Evolutionary conservation across 306 rosid species (phyloP).

Genomic region (Prunus armeniaca): DNA sequence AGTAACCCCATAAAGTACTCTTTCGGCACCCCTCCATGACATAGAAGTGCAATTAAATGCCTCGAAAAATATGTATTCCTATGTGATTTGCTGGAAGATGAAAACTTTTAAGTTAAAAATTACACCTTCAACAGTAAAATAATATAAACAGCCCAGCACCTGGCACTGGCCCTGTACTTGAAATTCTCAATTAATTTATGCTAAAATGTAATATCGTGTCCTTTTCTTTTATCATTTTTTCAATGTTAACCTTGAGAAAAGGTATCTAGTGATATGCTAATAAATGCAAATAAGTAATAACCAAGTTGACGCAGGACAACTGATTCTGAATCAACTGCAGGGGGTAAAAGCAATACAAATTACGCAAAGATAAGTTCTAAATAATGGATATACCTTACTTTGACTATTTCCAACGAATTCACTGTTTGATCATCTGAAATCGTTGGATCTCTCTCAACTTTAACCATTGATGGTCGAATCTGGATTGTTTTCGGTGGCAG

Average conservation of each 20-base stretch:
- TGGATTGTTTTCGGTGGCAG: slow-evolving; percentile 63
- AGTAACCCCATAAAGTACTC: slow-evolving; percentile 60
- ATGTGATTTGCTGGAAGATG: slow-evolving; percentile 52
- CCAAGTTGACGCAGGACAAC: too few relatives aligned
- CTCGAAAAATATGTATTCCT: slow-evolving; percentile 48
- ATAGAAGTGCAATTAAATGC: slow-evolving; percentile 60
- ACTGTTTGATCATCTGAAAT: slow-evolving; percentile 27
- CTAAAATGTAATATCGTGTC: too few relatives aligned
- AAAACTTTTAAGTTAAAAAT: slow-evolving; percentile 15
- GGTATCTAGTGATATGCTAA: neutral
- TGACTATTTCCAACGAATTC: slow-evolving; percentile 66
- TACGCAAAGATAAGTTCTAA: neutral
- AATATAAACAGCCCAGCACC: neutral
- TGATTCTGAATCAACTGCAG: neutral
- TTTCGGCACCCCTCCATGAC: slow-evolving; percentile 78
- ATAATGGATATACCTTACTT: slow-evolving; percentile 58
- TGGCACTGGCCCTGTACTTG: neutral
- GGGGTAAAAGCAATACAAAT: neutral
- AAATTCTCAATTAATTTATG: neutral
- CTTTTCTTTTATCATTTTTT: neutral
- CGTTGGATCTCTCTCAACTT: slow-evolving; percentile 42
- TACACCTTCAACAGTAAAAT: slow-evolving; percentile 14
- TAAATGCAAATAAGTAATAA: neutral
- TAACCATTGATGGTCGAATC: slow-evolving; percentile 69
- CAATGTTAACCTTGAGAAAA: neutral